Evolutionary conservation across 225 moss, liverwort and hornwort genomes (phyloP).

Genomic region (Lunularia cruciata): DNA sequence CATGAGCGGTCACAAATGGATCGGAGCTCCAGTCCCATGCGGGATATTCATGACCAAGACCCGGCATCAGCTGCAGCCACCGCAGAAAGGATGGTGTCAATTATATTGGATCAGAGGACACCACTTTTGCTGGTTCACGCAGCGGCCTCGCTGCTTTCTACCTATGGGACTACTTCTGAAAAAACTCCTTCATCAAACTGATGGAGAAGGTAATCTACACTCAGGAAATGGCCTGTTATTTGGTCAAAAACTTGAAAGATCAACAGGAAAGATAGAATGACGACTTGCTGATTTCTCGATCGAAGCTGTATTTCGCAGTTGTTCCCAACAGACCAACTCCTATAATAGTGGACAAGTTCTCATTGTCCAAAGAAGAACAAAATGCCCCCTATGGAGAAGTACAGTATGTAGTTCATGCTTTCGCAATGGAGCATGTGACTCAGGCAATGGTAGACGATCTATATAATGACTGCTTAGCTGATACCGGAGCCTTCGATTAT

Average conservation of each 20-base stretch:
- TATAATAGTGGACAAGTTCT: conserved; percentile 9
- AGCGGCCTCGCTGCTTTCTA: background rate
- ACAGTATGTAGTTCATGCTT: no score
- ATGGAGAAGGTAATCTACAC: background rate
- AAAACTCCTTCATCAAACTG: background rate
- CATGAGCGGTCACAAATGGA: conserved; percentile 36
- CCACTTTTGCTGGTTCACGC: conserved; percentile 25
- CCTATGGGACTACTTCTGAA: conserved; percentile 7
- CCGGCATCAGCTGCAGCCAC: conserved; percentile 30
- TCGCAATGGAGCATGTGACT: no score
- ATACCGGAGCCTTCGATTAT: no score
- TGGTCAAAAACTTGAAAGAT: background rate
- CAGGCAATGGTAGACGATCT: no score
- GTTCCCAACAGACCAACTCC: conserved; percentile 17
- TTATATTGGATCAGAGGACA: conserved; percentile 14
- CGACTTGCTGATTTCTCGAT: background rate
- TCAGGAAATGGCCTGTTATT: background rate
- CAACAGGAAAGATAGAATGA: background rate
- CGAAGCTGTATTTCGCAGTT: conserved; percentile 12
- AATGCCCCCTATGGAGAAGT: background rate
- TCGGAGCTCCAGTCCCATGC: conserved; percentile 27
- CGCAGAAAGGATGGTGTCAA: conserved; percentile 1
- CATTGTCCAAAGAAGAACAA: conserved; percentile 17
- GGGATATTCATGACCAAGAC: conserved; percentile 36
- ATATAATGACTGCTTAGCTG: no score